Evolutionary conservation across 2,329 filamentous ascomycete genomes (phyloP).

Genomic region (Harringtonia lauricola): DNA sequence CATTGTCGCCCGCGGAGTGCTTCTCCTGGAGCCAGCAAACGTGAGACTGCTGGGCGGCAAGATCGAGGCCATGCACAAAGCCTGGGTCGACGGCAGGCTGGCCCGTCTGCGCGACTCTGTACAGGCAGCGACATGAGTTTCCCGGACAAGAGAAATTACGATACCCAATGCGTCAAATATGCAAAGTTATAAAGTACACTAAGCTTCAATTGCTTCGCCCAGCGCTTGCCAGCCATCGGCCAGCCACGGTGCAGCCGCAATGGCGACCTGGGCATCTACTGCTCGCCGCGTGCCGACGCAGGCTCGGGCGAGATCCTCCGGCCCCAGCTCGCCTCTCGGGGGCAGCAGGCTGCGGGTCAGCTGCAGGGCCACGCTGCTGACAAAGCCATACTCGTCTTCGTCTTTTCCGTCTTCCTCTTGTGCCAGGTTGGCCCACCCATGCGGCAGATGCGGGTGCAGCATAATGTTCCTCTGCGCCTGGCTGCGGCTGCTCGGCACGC

Average conservation of each 20-base stretch:
- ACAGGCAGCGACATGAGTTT: too few species aligned
- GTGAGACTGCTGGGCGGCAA: slow-evolving; percentile 77
- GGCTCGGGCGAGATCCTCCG: slow-evolving; percentile 59
- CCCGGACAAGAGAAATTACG: too few species aligned
- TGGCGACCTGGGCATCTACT: slow-evolving; percentile 64
- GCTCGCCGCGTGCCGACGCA: slow-evolving; percentile 63
- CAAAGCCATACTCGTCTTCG: slow-evolving; percentile 26
- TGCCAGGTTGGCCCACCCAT: slow-evolving; percentile 71
- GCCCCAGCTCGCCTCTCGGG: slow-evolving; percentile 56
- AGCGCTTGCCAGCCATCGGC: slow-evolving; percentile 52
- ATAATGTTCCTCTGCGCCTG: slow-evolving; percentile 70
- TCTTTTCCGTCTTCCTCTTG: slow-evolving; percentile 21
- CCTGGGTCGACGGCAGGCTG: slow-evolving; percentile 65
- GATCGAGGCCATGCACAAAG: slow-evolving; percentile 68
- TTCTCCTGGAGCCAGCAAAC: slow-evolving; percentile 63
- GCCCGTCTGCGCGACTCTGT: slow-evolving; percentile 53
- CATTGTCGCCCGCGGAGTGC: slow-evolving; percentile 60
- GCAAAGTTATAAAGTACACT: too few species aligned
- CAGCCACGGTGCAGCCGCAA: slow-evolving; percentile 75
- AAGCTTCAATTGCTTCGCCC: too few species aligned
- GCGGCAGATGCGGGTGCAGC: slow-evolving; percentile 66
- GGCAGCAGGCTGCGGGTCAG: slow-evolving; percentile 68
- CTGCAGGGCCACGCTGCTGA: slow-evolving; percentile 67
- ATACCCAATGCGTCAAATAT: too few species aligned
- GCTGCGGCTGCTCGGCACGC: slow-evolving; percentile 34